Percentiles rank a stretch among this genome's conserved stretches.
phyloP scores from a whole-genome alignment of 371 early-diverging fungal species.

The Rhizopus stolonifer region DNA sequence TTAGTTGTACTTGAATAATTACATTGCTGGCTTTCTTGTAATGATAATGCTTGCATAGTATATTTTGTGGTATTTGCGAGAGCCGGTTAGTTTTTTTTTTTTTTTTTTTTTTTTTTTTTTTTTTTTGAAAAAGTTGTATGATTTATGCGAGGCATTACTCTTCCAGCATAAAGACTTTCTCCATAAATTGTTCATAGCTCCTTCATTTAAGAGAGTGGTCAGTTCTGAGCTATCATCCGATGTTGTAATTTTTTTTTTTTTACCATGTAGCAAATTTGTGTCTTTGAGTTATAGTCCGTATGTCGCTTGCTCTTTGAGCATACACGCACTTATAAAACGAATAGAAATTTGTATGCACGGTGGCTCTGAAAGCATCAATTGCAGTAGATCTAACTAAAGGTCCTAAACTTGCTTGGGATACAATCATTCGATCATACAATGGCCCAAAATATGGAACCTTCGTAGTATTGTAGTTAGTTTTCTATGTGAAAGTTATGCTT shows the following conservation, averaged over 20 bases:
- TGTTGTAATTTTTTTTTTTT: constrained; percentile 8
- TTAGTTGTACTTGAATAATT: constrained; percentile 1
- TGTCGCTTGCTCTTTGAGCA: constrained; percentile 59
- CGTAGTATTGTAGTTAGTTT: neutral
- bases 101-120: no score
- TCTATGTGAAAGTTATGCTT: neutral
- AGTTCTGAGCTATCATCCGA: neutral
- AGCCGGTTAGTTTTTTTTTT: constrained; percentile 13
- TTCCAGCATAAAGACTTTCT: constrained; percentile 51
- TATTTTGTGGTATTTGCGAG: no score
- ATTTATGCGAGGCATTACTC: no score
- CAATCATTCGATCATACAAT: constrained; percentile 77
- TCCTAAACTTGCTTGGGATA: constrained; percentile 74
- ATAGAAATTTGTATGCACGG: constrained; percentile 50
- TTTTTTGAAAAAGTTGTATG: no score
- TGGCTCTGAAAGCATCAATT: constrained; percentile 65
- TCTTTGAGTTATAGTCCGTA: constrained; percentile 56
- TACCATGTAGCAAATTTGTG: constrained; percentile 61
- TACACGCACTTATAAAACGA: constrained; percentile 50
- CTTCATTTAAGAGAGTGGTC: constrained; percentile 22
- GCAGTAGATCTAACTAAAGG: constrained; percentile 84
- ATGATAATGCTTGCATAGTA: neutral
- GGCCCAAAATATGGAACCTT: constrained; percentile 84
- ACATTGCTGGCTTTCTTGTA: neutral
- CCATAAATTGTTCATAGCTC: constrained; percentile 56